Base-by-base conservation (phyloP, 495 filamentous ascomycete species). In the Daldinia caldariorum region DNA sequence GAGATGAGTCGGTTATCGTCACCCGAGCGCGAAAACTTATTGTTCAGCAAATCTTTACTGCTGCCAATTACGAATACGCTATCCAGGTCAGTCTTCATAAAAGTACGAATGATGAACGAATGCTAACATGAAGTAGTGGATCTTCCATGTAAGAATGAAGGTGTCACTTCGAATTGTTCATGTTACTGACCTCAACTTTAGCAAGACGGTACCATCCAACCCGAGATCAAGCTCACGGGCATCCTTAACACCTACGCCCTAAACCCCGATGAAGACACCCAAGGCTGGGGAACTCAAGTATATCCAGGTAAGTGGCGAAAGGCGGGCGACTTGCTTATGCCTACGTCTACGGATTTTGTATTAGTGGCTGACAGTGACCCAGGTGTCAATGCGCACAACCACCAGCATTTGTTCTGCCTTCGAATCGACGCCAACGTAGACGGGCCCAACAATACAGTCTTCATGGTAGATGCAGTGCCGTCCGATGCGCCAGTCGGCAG, bases 1-100 rank as follows among this genome's bases (percentile, higher is more conserved):
- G 94, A 54, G 94, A 97, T 77, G 90, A 94, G 47, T 91, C 91
- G 0, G 87, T 90, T 54, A 91, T 96, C 58, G 92, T 97, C 22
- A 97, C 94, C 12, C 90, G 94, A 47, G 94, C 88, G 34, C 88
- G 94, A 13, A 97, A 96, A 74, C 85, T 98, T 61, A 84, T 98
- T 69, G 85, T 98, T 73, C 94, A 92, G 22, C 94, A 97, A 59
- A 91, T 97, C 72, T 97, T 97, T 83, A 98, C 94, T 0, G 94
- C 94, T 8, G 93, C 94, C 55, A 98, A 98, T 82, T 98, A 98
- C 81, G 94, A 98, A 79, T 98, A 98, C 81, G 94, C 93, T 63
- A 90, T 82, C 8, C 74, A 77, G 57, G 72, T 70, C 18, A 72
- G 68, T 22, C 16, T 20, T 8, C 14, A 22, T 6, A 9, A 3